Percentiles rank a stretch among this genome's conserved stretches.
Conservation (phyloP, 768 basidiomycete genomes). For the Russula sp. region DNA sequence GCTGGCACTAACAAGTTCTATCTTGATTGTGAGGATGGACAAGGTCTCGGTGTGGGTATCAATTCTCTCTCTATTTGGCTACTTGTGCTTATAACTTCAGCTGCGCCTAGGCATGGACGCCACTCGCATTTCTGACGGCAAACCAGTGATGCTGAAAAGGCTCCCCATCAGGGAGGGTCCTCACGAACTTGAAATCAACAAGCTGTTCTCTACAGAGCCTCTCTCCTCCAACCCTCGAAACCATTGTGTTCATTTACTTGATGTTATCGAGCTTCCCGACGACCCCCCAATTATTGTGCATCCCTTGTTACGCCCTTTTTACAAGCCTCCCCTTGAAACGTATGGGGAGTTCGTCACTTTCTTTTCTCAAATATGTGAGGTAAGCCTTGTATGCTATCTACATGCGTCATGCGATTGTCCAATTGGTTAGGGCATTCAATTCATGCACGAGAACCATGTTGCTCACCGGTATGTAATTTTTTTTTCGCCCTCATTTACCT, state of each 20-base stretch:
- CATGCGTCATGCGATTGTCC: too few species aligned
- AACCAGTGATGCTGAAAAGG: slow-evolving; percentile 10
- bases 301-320: slow-evolving; percentile 26
- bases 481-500: too few species aligned
- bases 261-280: slow-evolving; percentile 23
- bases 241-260: slow-evolving; percentile 25
- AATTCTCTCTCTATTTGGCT: background rate
- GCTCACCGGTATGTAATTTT: slow-evolving; percentile 18
- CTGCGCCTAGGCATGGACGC: slow-evolving; percentile 12
- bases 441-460: slow-evolving; percentile 18
- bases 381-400: background rate
- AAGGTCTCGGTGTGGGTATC: background rate
- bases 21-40: background rate
- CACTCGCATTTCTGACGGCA: slow-evolving; percentile 9
- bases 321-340: slow-evolving; percentile 29
- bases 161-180: background rate
- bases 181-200: slow-evolving; percentile 11
- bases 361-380: slow-evolving; percentile 33
- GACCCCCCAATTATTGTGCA: slow-evolving; percentile 28
- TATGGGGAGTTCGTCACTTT: slow-evolving; percentile 32
- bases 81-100: background rate
- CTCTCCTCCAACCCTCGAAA: slow-evolving; percentile 25
- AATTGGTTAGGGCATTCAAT: slow-evolving; percentile 2
- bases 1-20: background rate
- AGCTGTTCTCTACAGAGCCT: slow-evolving; percentile 12